Evolutionary conservation across 768 basidiomycete species (phyloP).

Genomic region (Cubamyces sp.): DNA sequence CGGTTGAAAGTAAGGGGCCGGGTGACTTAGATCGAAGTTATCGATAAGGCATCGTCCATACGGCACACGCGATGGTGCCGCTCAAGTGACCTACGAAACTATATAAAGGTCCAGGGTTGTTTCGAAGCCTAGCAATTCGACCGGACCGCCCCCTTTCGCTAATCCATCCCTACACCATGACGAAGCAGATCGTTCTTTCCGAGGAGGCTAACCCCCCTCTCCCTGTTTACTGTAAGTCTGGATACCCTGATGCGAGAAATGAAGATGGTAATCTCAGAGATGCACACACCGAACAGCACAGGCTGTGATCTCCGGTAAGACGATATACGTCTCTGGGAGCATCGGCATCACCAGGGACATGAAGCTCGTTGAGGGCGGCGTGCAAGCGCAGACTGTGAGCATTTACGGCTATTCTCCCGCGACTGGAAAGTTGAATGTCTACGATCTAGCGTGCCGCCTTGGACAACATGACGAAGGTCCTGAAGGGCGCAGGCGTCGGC

Average conservation of each 20-base stretch:
- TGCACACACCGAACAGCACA: slow-evolving; percentile 37
- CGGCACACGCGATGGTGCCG: background rate
- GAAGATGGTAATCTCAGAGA: background rate
- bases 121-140: background rate
- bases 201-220: slow-evolving; percentile 40
- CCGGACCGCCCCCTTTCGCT: background rate
- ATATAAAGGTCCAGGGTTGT: slow-evolving; percentile 2
- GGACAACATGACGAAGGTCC: slow-evolving; percentile 42
- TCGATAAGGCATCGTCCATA: slow-evolving; percentile 5
- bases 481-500: slow-evolving; percentile 43
- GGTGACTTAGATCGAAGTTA: background rate
- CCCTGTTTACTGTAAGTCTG: slow-evolving; percentile 38
- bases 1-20: too few relatives aligned
- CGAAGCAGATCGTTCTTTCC: slow-evolving; percentile 36
- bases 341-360: slow-evolving; percentile 40
- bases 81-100: slow-evolving; percentile 1
- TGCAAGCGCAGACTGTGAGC: slow-evolving; percentile 44
- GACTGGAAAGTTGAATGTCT: background rate
- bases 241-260: background rate
- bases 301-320: slow-evolving; percentile 39
- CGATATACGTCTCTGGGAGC: slow-evolving; percentile 46
- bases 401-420: background rate
- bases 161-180: slow-evolving; percentile 27
- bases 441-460: slow-evolving; percentile 40
- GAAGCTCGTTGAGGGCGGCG: slow-evolving; percentile 40